These are phyloP conservation scores for Cucumis melo DNA, from an alignment of 306 rosid genomes.

Conservation along the genomic window DNA sequence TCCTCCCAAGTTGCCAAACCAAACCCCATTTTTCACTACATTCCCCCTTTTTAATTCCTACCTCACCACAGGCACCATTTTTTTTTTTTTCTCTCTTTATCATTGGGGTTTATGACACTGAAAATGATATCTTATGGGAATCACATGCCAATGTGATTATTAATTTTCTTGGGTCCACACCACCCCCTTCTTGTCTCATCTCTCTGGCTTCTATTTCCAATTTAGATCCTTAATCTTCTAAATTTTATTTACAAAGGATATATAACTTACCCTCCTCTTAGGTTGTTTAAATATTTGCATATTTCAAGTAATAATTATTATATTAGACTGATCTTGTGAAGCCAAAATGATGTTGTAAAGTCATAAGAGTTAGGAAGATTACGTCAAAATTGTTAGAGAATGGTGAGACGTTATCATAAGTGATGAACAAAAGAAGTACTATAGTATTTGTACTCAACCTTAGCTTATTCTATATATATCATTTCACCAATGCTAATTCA, in stretches of 20 bases:
- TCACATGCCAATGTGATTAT: neutral
- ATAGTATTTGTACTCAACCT: too few relatives aligned
- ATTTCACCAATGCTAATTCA: too few relatives aligned
- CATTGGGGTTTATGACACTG: neutral
- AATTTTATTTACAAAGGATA: neutral
- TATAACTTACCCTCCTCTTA: neutral
- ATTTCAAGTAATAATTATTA: too few relatives aligned
- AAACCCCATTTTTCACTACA: neutral
- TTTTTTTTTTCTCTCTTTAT: neutral
- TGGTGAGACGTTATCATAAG: too few relatives aligned
- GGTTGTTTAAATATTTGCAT: too few relatives aligned
- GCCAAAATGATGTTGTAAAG: too few relatives aligned
- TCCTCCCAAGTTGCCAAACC: neutral
- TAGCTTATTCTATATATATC: too few relatives aligned
- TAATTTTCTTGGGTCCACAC: neutral
- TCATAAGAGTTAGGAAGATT: too few relatives aligned
- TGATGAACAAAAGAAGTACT: too few relatives aligned
- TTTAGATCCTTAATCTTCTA: neutral
- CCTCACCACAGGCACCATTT: neutral
- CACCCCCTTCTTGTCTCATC: neutral
- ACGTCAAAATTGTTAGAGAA: too few relatives aligned
- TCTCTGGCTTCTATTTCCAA: neutral
- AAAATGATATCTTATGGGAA: neutral
- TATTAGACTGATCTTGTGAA: too few relatives aligned
- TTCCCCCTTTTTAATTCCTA: neutral